Base-by-base conservation (phyloP, 2,329 filamentous ascomycete species). In the Fusarium ambrosium region DNA sequence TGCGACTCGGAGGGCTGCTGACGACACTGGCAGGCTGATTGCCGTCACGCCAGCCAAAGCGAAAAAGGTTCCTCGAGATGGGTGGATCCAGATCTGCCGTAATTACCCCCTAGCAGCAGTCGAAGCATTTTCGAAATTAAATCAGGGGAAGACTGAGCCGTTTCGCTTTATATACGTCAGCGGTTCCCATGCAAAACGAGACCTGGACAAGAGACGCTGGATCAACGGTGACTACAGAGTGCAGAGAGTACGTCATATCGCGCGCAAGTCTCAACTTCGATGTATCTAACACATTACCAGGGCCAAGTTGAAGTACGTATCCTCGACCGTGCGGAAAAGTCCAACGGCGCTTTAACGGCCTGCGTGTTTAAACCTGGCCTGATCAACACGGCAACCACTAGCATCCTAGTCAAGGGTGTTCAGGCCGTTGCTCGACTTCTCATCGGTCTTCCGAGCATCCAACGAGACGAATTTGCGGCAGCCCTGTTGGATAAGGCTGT, bases 81-180 rank as follows among this genome's bases (percentile, higher is more conserved):
- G 85, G 18, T 82, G 84, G 0, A 78, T 79, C 20, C 82, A 81
- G 32, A 79, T 88, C 1, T 88, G 85, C 68, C 81, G 83, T 3
- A 84, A 82, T 14, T 82, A 79, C 20, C 73, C 81, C 1, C 45
- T 81, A 4, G 66, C 72, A 1, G 80, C 78, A 0, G 70, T 87
- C 24, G 75, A 85, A n/a, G 80, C 81, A 0, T 81, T 87, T 3
- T 75, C 78, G 8, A 73, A 81, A 9, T 72, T 81, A 16, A 77
- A 75, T 0, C 62, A 63, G 18, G 63, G 70, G 0, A 62, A 72
- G 3, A 59, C 70, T 16, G 81, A 78, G 51, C 85, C 86, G 0
- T 80, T 88, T 37, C 84, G 84, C 2, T 89, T 88, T 68, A 60
- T 88, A 3, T 89, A 88, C 74, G 82, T 87, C 69, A 90, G 87